These are phyloP conservation scores for Euphrasia confusa DNA, from an alignment of 257 asterid genomes.

Conservation along the genomic window DNA sequence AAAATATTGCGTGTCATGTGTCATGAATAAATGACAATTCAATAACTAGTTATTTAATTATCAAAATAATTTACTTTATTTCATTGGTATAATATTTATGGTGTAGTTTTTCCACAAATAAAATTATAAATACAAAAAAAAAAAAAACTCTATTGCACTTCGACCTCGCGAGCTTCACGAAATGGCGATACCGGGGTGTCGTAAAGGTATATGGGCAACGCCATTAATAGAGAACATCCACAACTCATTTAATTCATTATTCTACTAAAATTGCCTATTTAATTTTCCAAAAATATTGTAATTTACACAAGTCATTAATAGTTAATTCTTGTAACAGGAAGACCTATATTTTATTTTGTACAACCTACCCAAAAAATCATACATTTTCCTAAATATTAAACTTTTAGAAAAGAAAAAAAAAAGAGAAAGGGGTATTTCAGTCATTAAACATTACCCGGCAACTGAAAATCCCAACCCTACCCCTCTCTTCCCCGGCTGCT, in stretches of 20 bases:
- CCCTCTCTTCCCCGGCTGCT: slow-evolving; percentile 24
- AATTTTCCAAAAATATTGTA: too few species aligned
- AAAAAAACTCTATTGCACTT: neutral
- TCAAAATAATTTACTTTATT: neutral
- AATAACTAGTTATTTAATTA: neutral
- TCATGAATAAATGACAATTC: too few species aligned
- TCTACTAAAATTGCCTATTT: too few species aligned
- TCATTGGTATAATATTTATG: too few species aligned
- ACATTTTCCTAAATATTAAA: too few species aligned
- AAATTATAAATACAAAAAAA: neutral
- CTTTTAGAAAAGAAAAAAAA: too few species aligned
- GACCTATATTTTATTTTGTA: neutral
- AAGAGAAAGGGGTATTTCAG: slow-evolving; percentile 14
- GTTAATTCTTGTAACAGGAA: too few species aligned
- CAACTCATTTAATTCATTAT: neutral
- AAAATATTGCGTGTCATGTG: too few species aligned
- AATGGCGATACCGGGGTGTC: slow-evolving; percentile 6
- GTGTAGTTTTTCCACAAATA: too few species aligned
- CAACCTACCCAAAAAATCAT: too few species aligned
- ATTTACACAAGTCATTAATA: neutral
- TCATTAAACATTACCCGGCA: slow-evolving; percentile 2
- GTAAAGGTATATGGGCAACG: slow-evolving; percentile 5
- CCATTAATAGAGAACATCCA: neutral
- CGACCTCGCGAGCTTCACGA: neutral
- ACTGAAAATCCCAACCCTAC: slow-evolving; percentile 21